Base-by-base conservation (phyloP, 2,329 filamentous ascomycete genomes). In the Xylariaceae sp. region DNA sequence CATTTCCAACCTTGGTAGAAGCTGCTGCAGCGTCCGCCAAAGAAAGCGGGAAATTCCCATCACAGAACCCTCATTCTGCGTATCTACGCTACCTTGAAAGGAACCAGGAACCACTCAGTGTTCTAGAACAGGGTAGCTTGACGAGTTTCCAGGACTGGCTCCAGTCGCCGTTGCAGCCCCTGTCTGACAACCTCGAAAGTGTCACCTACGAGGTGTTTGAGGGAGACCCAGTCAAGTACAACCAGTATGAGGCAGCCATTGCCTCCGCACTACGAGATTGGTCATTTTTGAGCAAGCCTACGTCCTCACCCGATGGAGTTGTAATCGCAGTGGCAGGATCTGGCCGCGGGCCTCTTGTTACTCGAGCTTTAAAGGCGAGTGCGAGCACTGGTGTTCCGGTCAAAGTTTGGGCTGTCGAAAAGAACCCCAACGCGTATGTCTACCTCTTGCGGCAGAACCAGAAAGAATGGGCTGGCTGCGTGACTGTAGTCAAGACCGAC, bases 131-230 rank as follows among this genome's bases (percentile, higher is more conserved):
- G 13, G 63, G 66, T 2, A 74, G 72, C 1, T 59, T 81, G 42
- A 73, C 68, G 4, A 77, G 68, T 52, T 77, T 81, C 79, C 94
- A 98, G 58, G 93, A 98, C 63, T 98, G 93, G 74, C 74, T 98
- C 9, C 93, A 98, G 63, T 90, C 90, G 2, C 93, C 93, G 2
- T 72, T 98, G 31, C 94, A 98, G 62, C 93, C 93, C 0, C 74
- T 98, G 12, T 91, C 91, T 0, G 93, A 98, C 64, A 98, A 98
- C 54, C 75, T 98, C 12, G 94, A 98, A 63, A 95, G 89, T 35
- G 87, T 95, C 32, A 98, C 93, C 0, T 98, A 98, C 63, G 93
- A 98, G 61, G 91, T 97, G 2, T 98, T 98, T 57, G 93, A 98
- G 63, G 94, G 94, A 53, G 94, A 98, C 50, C 93, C 93, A 0